Conservation (phyloP, 805 yeast species). For the Cyberlindnera mrakii region DNA sequence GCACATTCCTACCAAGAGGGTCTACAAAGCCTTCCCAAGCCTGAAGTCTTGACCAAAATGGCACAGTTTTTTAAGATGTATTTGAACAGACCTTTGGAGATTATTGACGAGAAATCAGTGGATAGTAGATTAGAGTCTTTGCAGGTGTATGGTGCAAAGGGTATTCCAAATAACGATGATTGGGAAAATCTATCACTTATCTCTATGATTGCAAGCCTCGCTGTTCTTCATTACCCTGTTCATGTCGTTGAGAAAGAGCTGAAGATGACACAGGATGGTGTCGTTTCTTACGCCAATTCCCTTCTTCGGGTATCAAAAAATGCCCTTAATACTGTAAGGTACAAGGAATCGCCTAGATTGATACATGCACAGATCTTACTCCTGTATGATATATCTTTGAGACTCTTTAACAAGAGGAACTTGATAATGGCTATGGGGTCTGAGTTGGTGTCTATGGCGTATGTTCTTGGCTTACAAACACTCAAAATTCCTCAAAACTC, state of each 20-base stretch:
- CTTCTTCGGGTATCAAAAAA: conserved; percentile 15
- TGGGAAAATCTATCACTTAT: conserved; percentile 16
- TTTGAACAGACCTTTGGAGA: conserved; percentile 13
- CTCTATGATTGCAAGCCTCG: conserved; percentile 12
- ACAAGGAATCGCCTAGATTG: conserved; percentile 14
- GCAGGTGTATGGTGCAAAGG: background rate
- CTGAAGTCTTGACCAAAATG: background rate
- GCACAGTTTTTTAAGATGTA: conserved; percentile 8
- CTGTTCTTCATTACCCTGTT: conserved; percentile 13
- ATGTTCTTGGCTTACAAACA: conserved; percentile 16
- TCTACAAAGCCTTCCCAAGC: conserved; percentile 4
- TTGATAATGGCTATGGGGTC: conserved; percentile 15
- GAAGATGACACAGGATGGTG: conserved; percentile 1
- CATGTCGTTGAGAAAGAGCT: conserved; percentile 5
- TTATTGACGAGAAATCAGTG: conserved; percentile 10
- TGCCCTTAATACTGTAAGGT: conserved; percentile 12
- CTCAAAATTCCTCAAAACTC: conserved; percentile 16
- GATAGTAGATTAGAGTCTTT: conserved; percentile 3
- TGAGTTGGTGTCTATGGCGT: conserved; percentile 19
- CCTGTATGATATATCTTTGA: conserved; percentile 11
- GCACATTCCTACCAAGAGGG: background rate
- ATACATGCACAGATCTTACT: conserved; percentile 17
- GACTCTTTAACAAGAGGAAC: conserved; percentile 12
- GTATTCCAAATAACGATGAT: conserved; percentile 2
- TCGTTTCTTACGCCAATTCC: conserved; percentile 9